phyloP scores from a whole-genome alignment of 2,329 filamentous ascomycete genomes.

The Paraphaeosphaeria sporulosa region DNA sequence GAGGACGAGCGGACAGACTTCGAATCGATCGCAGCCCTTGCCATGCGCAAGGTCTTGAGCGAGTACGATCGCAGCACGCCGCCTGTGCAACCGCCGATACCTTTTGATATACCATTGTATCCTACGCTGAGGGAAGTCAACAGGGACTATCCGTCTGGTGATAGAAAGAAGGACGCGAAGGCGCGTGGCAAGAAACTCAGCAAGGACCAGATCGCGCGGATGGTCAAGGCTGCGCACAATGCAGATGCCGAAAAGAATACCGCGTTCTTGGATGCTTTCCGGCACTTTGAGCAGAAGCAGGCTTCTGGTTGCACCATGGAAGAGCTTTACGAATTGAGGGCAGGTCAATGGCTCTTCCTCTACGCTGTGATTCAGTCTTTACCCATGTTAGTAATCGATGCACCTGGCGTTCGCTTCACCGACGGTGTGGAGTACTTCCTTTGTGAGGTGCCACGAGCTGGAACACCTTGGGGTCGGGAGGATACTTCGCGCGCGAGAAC shows the following conservation, averaged over 20 bases:
- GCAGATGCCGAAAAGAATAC: conserved; percentile 68
- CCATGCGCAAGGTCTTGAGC: conserved; percentile 78
- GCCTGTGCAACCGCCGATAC: conserved; percentile 88
- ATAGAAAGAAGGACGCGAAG: conserved; percentile 77
- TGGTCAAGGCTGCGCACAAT: conserved; percentile 85
- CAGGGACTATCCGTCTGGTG: conserved; percentile 69
- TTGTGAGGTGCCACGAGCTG: conserved; percentile 76
- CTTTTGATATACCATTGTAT: conserved; percentile 84
- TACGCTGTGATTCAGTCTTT: conserved; percentile 80
- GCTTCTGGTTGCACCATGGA: conserved; percentile 68
- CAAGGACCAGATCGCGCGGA: conserved; percentile 76
- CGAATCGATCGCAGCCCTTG: conserved; percentile 68
- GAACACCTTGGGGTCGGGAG: conserved; percentile 76
- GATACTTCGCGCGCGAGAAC: conserved; percentile 64
- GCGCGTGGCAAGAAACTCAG: conserved; percentile 76
- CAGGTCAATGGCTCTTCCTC: conserved; percentile 82
- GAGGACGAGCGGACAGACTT: conserved; percentile 60
- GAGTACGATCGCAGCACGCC: conserved; percentile 91
- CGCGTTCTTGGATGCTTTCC: conserved; percentile 74
- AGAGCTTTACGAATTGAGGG: conserved; percentile 75
- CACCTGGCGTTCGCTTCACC: conserved; percentile 71
- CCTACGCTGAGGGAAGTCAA: conserved; percentile 73
- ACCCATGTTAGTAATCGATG: conserved; percentile 79
- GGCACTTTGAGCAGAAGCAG: conserved; percentile 74
- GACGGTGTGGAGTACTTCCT: conserved; percentile 83